phyloP scores from a whole-genome alignment of 2,329 filamentous ascomycete genomes.

The Epichloe gansuensis region DNA sequence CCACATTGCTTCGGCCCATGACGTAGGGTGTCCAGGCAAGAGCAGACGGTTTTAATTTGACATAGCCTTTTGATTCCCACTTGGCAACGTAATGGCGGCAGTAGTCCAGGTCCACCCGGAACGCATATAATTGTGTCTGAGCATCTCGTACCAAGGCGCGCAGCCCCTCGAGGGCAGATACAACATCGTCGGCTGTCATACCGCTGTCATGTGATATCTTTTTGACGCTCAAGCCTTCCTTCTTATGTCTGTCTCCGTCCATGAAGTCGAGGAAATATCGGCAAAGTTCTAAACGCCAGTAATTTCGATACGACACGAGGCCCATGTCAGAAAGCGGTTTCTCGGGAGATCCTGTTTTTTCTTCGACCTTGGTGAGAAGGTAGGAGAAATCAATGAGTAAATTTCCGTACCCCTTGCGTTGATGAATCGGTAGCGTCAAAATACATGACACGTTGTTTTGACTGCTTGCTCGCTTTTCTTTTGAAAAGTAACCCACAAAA shows the following conservation, averaged over 20 bases:
- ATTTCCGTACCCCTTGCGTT: slow-evolving; percentile 93
- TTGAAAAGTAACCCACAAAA: slow-evolving; percentile 98
- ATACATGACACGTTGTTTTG: slow-evolving; percentile 98
- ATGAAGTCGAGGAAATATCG: slow-evolving; percentile 56
- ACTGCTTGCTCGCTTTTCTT: slow-evolving; percentile 89
- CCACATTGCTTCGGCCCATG: slow-evolving; percentile 76
- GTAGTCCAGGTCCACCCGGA: slow-evolving; percentile 74
- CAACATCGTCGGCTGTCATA: slow-evolving; percentile 91
- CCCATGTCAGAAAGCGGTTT: slow-evolving; percentile 98
- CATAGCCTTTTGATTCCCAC: slow-evolving; percentile 80
- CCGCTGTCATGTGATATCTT: slow-evolving; percentile 79
- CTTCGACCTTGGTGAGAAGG: slow-evolving; percentile 80
- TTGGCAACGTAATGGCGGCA: slow-evolving; percentile 79
- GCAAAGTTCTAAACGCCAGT: slow-evolving; percentile 85
- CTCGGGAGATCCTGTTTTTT: slow-evolving; percentile 89
- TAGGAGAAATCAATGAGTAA: slow-evolving; percentile 98
- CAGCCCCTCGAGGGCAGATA: slow-evolving; percentile 82
- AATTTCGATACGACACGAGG: slow-evolving; percentile 90
- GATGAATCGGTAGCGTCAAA: slow-evolving; percentile 86
- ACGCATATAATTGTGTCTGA: slow-evolving; percentile 74
- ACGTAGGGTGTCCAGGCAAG: slow-evolving; percentile 95
- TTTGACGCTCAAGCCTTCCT: slow-evolving; percentile 44
- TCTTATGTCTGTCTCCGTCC: slow-evolving; percentile 18
- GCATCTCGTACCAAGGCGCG: slow-evolving; percentile 84
- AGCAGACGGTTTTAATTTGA: slow-evolving; percentile 65